phyloP scores from a whole-genome alignment of 148 eudicot genomes.

The Rhododendron ferrugineum region DNA sequence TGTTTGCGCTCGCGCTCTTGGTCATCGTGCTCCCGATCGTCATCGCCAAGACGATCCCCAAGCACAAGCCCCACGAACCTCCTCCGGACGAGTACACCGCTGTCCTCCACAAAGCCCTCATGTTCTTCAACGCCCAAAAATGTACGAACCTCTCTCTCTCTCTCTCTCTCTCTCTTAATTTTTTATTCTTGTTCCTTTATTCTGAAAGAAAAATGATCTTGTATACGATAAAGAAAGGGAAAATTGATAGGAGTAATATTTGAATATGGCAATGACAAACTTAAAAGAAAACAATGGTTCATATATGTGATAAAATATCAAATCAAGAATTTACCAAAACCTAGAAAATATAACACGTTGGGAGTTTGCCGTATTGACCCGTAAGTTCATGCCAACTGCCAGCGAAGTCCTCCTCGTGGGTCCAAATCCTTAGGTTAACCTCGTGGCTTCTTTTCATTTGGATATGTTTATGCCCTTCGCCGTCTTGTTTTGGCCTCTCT shows the following conservation, averaged over 20 bases:
- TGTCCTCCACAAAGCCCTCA: constrained; percentile 51
- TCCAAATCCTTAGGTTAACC: no score
- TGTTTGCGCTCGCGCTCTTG: constrained; percentile 14
- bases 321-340: neutral
- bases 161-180: neutral
- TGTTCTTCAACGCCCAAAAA: constrained; percentile 62
- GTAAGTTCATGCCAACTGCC: neutral
- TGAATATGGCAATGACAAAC: neutral
- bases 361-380: neutral
- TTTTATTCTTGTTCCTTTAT: neutral
- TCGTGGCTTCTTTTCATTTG: no score
- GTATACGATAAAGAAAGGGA: neutral
- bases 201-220: neutral
- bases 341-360: neutral
- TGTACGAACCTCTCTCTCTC: constrained; percentile 27
- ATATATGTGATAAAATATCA: no score
- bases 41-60: constrained; percentile 34
- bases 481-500: no score
- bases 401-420: no score
- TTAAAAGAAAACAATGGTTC: neutral
- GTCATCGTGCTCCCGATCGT: constrained; percentile 35
- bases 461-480: no score
- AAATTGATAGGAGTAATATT: neutral
- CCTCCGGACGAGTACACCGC: constrained; percentile 44
- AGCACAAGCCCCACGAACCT: constrained; percentile 23